Conservation (phyloP, 139 green algal genomes). For the Nannochloris sp. region DNA sequence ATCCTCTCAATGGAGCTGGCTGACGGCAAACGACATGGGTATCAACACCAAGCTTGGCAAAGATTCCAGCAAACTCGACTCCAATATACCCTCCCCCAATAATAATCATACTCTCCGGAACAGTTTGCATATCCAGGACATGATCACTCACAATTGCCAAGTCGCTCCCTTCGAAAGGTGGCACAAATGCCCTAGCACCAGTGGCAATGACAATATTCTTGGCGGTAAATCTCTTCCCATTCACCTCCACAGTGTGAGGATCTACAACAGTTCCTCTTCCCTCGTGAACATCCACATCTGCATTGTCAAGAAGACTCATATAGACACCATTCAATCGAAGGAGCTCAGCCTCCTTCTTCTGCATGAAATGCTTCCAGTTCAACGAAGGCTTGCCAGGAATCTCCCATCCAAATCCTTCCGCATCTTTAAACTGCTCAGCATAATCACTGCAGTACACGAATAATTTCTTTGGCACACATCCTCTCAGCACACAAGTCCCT, state of each 20-base stretch:
- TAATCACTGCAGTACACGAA: conserved; percentile 90
- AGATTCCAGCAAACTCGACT: conserved; percentile 94
- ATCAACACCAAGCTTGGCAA: conserved; percentile 72
- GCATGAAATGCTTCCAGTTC: conserved; percentile 34
- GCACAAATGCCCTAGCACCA: conserved; percentile 55
- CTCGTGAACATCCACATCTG: conserved; percentile 62
- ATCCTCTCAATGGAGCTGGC: conserved; percentile 52
- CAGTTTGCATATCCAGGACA: conserved; percentile 66
- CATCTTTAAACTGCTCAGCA: conserved; percentile 70
- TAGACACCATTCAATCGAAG: conserved; percentile 86
- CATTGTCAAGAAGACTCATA: conserved; percentile 69
- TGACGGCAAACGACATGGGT: conserved; percentile 73
- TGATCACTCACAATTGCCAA: conserved; percentile 89
- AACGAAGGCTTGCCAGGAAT: conserved; percentile 1
- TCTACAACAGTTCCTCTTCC: conserved; percentile 74
- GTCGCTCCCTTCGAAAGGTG: conserved; percentile 40
- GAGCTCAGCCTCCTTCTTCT: conserved; percentile 68
- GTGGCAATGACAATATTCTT: conserved; percentile 87
- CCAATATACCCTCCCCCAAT: conserved; percentile 95
- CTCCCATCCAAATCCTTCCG: conserved; percentile 76
- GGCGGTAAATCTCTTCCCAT: conserved; percentile 37
- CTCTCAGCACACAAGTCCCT: conserved; percentile 93
- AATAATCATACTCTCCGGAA: conserved; percentile 55
- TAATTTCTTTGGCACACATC: conserved; percentile 99
- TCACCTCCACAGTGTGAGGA: conserved; percentile 79